Evolutionary conservation across 768 basidiomycete species (phyloP).

Genomic region (Daedalea quercina): DNA sequence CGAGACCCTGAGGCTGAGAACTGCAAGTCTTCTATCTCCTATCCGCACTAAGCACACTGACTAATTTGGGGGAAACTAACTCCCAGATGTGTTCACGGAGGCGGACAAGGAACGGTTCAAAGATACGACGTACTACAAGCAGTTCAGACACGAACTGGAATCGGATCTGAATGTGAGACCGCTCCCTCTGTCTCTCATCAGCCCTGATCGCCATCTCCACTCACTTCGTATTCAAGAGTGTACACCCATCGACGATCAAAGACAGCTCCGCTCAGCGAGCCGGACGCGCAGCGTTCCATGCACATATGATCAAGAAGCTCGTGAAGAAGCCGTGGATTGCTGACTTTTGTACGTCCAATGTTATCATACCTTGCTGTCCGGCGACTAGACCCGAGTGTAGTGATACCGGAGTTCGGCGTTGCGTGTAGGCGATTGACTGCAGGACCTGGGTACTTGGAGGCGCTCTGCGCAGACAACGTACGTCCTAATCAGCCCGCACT

Average conservation of each 20-base stretch:
- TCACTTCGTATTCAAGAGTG: no score
- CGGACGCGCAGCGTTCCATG: conserved; percentile 31
- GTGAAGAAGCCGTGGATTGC: conserved; percentile 56
- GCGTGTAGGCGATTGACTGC: conserved; percentile 61
- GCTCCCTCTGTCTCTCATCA: no score
- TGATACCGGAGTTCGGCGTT: conserved; percentile 54
- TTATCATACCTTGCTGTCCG: not conserved
- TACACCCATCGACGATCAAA: conserved; percentile 28
- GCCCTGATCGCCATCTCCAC: no score
- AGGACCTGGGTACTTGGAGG: conserved; percentile 62
- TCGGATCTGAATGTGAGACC: conserved; percentile 39
- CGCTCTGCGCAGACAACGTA: conserved; percentile 57
- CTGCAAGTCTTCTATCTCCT: conserved; percentile 33
- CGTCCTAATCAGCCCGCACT: conserved; percentile 1
- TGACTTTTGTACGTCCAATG: conserved; percentile 36
- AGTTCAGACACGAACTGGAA: conserved; percentile 44
- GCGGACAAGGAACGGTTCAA: conserved; percentile 43
- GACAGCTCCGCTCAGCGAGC: conserved; percentile 32
- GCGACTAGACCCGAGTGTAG: conserved; percentile 21
- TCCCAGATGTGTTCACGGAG: conserved; percentile 42
- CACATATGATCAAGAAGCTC: conserved; percentile 43
- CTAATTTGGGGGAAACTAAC: not conserved
- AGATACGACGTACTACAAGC: conserved; percentile 40
- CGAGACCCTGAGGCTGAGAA: conserved; percentile 32
- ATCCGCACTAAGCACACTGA: conserved; percentile 4